Evolutionary conservation across 768 basidiomycete species (phyloP).

Genomic region (Collybia sp.): DNA sequence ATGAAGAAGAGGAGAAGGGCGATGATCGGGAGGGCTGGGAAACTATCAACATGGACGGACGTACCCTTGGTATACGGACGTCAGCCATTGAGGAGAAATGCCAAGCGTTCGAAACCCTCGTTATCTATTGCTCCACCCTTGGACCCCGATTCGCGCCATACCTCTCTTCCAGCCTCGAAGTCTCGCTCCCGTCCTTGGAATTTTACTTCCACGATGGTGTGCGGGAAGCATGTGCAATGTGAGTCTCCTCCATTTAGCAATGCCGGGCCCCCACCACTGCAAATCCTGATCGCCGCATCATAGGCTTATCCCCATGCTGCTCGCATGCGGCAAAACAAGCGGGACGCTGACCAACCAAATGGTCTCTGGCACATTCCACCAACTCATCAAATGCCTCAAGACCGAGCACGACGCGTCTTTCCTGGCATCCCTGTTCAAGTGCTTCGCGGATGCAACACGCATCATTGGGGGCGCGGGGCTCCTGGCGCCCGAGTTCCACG

Average conservation of each 20-base stretch:
- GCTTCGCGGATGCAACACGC: conserved; percentile 56
- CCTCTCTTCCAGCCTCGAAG: conserved; percentile 63
- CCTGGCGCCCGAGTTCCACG: conserved; percentile 49
- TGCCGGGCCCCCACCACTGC: too few relatives aligned
- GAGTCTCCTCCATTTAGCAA: conserved; percentile 20
- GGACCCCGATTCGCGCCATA: conserved; percentile 68
- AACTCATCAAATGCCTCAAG: conserved; percentile 58
- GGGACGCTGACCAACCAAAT: conserved; percentile 63
- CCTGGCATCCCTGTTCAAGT: conserved; percentile 71
- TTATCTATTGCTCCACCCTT: conserved; percentile 73
- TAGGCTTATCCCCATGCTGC: conserved; percentile 70
- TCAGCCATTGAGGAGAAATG: conserved; percentile 84
- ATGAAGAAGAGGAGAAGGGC: conserved; percentile 49
- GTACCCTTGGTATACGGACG: conserved; percentile 72
- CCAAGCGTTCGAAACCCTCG: conserved; percentile 83
- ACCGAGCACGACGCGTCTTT: conserved; percentile 74
- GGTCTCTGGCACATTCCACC: conserved; percentile 62
- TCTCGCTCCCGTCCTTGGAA: conserved; percentile 62
- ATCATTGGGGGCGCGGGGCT: conserved; percentile 52
- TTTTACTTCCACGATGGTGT: conserved; percentile 89
- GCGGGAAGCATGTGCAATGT: conserved; percentile 74
- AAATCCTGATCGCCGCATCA: neutral
- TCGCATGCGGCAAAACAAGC: conserved; percentile 63
- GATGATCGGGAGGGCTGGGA: conserved; percentile 76
- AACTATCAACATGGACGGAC: conserved; percentile 73